Conservation (phyloP, 371 early-diverging fungal species). For the Mucor plumbeus region DNA sequence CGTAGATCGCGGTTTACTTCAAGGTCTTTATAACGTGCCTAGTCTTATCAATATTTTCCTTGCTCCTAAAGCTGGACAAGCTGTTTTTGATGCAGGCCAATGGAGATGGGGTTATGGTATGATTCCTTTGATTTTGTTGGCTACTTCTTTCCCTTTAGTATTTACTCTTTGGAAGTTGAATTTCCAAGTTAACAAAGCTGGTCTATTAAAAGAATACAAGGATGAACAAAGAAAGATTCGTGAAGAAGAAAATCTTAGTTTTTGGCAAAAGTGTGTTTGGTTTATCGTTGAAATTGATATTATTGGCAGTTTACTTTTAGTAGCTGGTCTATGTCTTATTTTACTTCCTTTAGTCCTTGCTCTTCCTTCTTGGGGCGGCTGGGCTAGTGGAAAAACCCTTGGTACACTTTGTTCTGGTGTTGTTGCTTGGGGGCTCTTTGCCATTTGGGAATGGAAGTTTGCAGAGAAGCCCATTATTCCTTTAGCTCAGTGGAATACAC, state of each 20-base stretch:
- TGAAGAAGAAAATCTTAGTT: not conserved
- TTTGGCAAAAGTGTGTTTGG: conserved; percentile 32
- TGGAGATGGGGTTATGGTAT: conserved; percentile 44
- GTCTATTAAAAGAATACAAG: conserved; percentile 20
- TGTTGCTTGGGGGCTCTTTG: conserved; percentile 34
- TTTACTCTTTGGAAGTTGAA: conserved; percentile 25
- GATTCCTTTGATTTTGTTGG: conserved; percentile 23
- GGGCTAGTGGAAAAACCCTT: conserved; percentile 33
- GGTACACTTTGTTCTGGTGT: conserved; percentile 34
- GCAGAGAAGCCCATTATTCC: conserved; percentile 55
- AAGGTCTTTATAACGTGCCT: conserved; percentile 40
- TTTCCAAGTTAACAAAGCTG: conserved; percentile 19
- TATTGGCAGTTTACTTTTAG: conserved; percentile 49
- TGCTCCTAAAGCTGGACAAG: conserved; percentile 30
- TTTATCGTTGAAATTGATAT: conserved; percentile 49
- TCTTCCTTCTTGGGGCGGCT: conserved; percentile 45
- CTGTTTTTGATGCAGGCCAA: conserved; percentile 5
- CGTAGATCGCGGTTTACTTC: conserved; percentile 43
- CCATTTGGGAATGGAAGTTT: conserved; percentile 53
- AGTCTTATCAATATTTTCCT: conserved; percentile 36
- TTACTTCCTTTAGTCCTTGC: conserved; percentile 54
- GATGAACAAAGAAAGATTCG: conserved; percentile 8
- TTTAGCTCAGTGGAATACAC: conserved; percentile 45
- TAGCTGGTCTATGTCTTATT: conserved; percentile 43
- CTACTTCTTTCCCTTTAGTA: conserved; percentile 27